Base-by-base conservation (phyloP, 2,329 filamentous ascomycete genomes). In the Herpotrichia juniperi region DNA sequence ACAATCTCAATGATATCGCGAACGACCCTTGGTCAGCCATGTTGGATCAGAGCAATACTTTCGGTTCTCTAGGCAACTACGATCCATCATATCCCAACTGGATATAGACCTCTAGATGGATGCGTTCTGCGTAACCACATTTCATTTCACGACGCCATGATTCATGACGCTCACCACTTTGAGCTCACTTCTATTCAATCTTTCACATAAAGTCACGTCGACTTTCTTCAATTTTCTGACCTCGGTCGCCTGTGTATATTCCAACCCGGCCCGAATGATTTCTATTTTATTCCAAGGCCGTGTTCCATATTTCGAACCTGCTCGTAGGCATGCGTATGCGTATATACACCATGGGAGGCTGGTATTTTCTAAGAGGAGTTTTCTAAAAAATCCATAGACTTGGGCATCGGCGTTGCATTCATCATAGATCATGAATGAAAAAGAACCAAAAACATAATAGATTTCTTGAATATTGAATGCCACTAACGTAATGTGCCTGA, bases 171-270 rank as follows among this genome's bases (percentile, higher is more conserved):
- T 61, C 60, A 60, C 54, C 53, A 55, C n/a, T 12, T 21, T 14
- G n/a, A 45, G 30, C 12, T 28, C 35, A 26, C 22, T 46, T 31
- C 47, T 35, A 21, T 30, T 24, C 11, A 14, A 14, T 22, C 21
- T 56, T 53, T 60, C 51, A 54, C 45, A 22, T 8, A 51, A 35
- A 28, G 19, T 12, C 19, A 24, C 14, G 3, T n/a, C 37, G 34
- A 35, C 24, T 46, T 34, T 16, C 7, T 25, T 40, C 16, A 12
- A 17, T 24, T 48, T 63, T 62, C 54, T 57, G 59, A 67, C 61
- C 52, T 56, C 46, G 61, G 67, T 71, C 67, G 60, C 66, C 63
- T 68, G 65, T 72, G 69, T 63, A 72, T 72, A 72, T 66, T 69
- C 55, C 51, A 19, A 62, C 54, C 59, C 57, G 62, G 64, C 63